Evolutionary conservation across 768 basidiomycete species (phyloP).

Genomic region (Xanthoconium stramineum): DNA sequence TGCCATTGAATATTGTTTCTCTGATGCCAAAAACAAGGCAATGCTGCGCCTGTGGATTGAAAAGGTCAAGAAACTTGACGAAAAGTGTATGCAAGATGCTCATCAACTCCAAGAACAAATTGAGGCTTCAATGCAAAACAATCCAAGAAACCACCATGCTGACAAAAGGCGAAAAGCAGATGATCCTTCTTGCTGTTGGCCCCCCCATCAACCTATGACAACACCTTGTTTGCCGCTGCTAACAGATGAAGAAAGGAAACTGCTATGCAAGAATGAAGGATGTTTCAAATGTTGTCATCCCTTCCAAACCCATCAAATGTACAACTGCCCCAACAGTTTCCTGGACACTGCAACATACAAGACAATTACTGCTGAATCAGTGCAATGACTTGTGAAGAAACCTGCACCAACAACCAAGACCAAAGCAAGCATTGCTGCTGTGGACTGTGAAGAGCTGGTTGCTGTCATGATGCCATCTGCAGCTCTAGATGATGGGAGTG

Average conservation of each 20-base stretch:
- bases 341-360: constrained; percentile 16
- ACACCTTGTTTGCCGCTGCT: constrained; percentile 1
- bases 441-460: not conserved
- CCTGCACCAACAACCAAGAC: too few species aligned
- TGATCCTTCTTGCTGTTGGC: not conserved
- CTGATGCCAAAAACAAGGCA: not conserved
- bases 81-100: not conserved
- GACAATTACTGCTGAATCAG: not conserved
- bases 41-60: not conserved
- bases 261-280: constrained; percentile 14
- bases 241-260: constrained; percentile 2
- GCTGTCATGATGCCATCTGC: not conserved
- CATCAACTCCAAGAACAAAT: not conserved
- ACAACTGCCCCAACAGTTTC: constrained; percentile 20
- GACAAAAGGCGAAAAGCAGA: not conserved
- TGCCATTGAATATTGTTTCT: not conserved
- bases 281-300: constrained; percentile 26
- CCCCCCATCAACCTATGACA: not conserved
- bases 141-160: not conserved
- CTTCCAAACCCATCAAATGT: not conserved
- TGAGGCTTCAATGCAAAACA: not conserved
- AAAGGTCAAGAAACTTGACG: not conserved
- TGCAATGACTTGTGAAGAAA: too few species aligned
- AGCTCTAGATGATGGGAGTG: not conserved
- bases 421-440: too few species aligned